Base-by-base conservation (phyloP, 2,329 filamentous ascomycete genomes). In the Neodidymelliopsis sp. region DNA sequence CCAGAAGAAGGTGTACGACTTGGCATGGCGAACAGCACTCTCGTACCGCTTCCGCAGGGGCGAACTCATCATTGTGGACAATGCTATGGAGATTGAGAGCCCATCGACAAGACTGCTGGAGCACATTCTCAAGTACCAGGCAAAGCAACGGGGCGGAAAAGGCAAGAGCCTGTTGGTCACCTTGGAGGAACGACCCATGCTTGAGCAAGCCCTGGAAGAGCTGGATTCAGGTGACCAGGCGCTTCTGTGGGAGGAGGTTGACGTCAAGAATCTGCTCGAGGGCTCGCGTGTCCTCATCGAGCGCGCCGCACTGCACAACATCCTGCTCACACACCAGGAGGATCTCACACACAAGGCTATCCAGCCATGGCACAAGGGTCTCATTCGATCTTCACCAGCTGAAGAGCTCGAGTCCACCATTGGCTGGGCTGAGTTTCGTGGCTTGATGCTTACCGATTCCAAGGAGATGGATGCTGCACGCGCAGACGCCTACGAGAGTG, bases 191-290 rank as follows among this genome's bases (percentile, higher is more conserved):
- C 60, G 70, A 6, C 62, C 65, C 30, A 81, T 84, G 46, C 77
- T 97, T 37, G 87, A 85, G 59, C 80, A 80, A 27, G 86, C 87
- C 24, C 78, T 96, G 67, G 80, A 82, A 40, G 54, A 83, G 81
- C 80, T 81, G 38, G 86, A 86, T 35, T 79, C 95, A 67, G 80
- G 82, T 47, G 90, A 89, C 15, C 83, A 85, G 46, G 87, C 87
- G 7, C 77, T 91, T 60, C 81, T 84, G 48, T 79, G 87, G 50
- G 77, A 81, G n/a, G 88, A 96, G 55, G 90, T 99, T 25, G 94
- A 97, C 74, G 91, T 99, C 55, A 99, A 97, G 82, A 90, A 97
- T 72, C 75, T 99, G 57, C 76, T 99, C 59, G 90, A 94, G 77
- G 86, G 87, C 43, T 89, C 89, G 43, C 85, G 91, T 65, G 78